Base-by-base conservation (phyloP, 176 grass and related monocot species). In the Oryza glumipatula region DNA sequence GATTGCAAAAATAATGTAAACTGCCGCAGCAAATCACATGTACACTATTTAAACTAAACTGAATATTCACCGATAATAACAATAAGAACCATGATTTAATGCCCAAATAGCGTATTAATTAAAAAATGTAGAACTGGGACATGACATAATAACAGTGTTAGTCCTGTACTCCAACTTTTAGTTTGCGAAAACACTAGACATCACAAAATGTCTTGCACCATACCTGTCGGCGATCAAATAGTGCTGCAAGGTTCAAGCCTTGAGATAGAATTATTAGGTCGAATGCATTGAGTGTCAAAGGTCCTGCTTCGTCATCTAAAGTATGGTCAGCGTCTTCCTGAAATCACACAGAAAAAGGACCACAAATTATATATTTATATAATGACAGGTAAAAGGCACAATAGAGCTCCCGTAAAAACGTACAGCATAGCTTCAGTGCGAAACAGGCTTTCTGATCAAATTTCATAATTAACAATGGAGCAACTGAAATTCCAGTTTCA, bases 251-350 rank as follows among this genome's bases (percentile, higher is more conserved):
- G 75, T 98, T 94, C 76, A 98, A 75, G 64, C 96, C 96, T 88
- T 94, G 85, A 4, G 96, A 93, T 19, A 98, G 88, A 81, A 98
- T 94, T 77, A 98, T 98, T 86, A 98, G 41, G 81, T 98, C 96
- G 1, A 98, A 98, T n/a, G 96, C 96, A 95, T 95, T 98, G 61
- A 98, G 93, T 83, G 82, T 92, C 72, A 98, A 76, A 72, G 96
- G 96, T 17, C 93, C 93, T 73, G 82, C 74, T 77, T 94, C 89
- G 60, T 95, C 91, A 19, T 92, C 89, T 74, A 77, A 89, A 76
- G 85, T 83, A 80, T 83, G 80, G 44, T 94, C 83, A 74, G 15
- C 76, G 14, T 80, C 93, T 21, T 94, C 90, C 87, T 94, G 82
- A 81, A 80, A 88, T 48, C n/a, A 45, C 19, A 91, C 36, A 77